Percentiles rank a stretch among this genome's conserved stretches.
Conservation (phyloP, 2,329 filamentous ascomycete species). For the Sarocladiaceae sp. region DNA sequence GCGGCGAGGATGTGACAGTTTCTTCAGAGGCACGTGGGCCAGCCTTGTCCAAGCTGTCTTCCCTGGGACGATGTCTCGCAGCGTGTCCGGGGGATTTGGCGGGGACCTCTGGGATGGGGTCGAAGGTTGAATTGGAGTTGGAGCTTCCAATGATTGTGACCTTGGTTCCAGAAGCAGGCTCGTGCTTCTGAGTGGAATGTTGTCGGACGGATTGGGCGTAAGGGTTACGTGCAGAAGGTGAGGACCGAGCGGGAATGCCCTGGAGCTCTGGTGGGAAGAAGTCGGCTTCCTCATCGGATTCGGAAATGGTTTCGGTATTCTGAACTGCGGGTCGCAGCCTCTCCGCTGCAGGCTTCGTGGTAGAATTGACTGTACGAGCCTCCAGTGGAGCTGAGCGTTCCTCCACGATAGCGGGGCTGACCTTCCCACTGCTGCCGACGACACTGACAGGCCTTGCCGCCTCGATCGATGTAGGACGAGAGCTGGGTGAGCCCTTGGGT, state of each 20-base stretch:
- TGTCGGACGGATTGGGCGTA: neutral
- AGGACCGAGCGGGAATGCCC: neutral
- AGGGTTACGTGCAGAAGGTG: conserved; percentile 9
- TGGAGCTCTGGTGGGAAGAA: conserved; percentile 11
- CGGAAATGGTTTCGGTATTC: conserved; percentile 35
- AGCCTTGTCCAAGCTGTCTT: neutral
- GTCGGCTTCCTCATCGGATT: conserved; percentile 36
- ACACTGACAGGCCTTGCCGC: conserved; percentile 34
- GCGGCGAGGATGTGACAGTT: conserved; percentile 16
- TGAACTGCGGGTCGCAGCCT: conserved; percentile 23
- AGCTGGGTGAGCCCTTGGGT: conserved; percentile 46
- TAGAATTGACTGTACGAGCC: conserved; percentile 13
- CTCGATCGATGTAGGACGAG: conserved; percentile 45
- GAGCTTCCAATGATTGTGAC: conserved; percentile 28
- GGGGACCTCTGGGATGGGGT: conserved; percentile 25
- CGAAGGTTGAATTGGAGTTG: conserved; percentile 24
- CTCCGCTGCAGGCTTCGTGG: conserved; percentile 27
- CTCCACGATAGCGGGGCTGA: neutral
- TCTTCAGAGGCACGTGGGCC: neutral
- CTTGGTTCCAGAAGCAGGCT: conserved; percentile 25
- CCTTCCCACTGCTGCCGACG: conserved; percentile 34
- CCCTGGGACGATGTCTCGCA: conserved; percentile 14
- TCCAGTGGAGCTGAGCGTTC: neutral
- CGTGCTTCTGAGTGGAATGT: conserved; percentile 16
- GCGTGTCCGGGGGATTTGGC: conserved; percentile 23